Evolutionary conservation across 495 filamentous ascomycete species (phyloP).

Genomic region (Echria macrotheca): DNA sequence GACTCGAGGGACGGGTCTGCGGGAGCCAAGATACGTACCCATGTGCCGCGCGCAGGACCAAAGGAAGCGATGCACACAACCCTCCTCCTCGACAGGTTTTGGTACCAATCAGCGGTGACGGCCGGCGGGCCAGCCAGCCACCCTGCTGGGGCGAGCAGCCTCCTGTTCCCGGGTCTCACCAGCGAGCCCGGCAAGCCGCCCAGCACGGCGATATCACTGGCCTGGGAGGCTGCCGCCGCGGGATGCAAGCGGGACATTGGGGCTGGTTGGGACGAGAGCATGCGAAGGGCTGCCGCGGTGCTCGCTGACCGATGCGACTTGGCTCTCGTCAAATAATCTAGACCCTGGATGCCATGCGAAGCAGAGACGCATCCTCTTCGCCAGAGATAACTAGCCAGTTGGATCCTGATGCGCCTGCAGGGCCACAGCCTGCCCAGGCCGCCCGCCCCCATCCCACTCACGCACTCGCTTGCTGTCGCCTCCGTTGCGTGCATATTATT

Average conservation of each 20-base stretch:
- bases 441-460: neutral
- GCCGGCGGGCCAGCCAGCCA: neutral
- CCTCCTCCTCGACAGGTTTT: neutral
- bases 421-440: constrained; percentile 4
- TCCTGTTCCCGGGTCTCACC: neutral
- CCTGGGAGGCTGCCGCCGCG: neutral
- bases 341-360: constrained; percentile 1
- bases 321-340: neutral
- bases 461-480: neutral
- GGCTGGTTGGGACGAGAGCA: neutral
- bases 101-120: constrained; percentile 2
- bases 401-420: constrained; percentile 5
- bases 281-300: no score
- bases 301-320: no score
- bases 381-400: neutral
- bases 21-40: neutral
- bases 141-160: neutral
- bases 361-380: neutral
- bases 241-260: constrained; percentile 3
- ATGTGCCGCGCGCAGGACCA: neutral
- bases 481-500: constrained; percentile 15
- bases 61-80: neutral
- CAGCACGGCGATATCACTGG: constrained; percentile 3
- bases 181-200: neutral
- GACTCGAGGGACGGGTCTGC: neutral